Evolutionary conservation across 1,139 yeast species (phyloP), one percentile per base, ranked within the genome.

Genomic region (Hemisphaericaspora xylanilytica): DNA sequence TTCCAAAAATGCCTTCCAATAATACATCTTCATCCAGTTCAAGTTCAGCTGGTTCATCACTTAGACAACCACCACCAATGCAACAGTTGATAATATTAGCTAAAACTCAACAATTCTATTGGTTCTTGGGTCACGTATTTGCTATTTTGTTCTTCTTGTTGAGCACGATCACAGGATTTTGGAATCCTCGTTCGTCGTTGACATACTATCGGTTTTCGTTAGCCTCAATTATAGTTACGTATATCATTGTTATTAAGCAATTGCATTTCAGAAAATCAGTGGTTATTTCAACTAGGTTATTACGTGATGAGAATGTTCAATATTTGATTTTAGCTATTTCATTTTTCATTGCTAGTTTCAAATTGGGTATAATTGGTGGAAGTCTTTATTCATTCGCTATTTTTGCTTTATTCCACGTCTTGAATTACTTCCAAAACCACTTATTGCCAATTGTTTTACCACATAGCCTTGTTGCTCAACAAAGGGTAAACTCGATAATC

Each of bases 321-420:
- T 76, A 76, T 50, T 59, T 75, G 40, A 33, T 56, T 14, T 59
- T 76, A 46, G 78, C 80, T 0, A 42, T 61, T 6, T 53, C 65
- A 14, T 63, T 74, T 27, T 67, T 58, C 38, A 37, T 56, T 22
- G 49, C 63, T 11, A 61, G 70, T 43, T 59, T 55, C 42, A 46
- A 52, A 18, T 51, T 65, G 36, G 70, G 67, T 1, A 52, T 52
- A 14, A 51, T 69, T 15, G 51, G 61, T 7, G 71, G 72, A n/a
- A 58, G 68, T 8, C 61, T 76, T 33, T 74, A 74, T 51, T 73
- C 84, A 21, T 80, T 76, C 44, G 63, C 69, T 3, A 73, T 80
- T n/a, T 80, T 71, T 56, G 75, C 83, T 1, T 45, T 75, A 3
- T 80, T 80, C 63, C 85, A 80, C 58, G 60, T 73, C 17, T 57